These are phyloP conservation scores for Xylariaceae sp. DNA, from an alignment of 2,329 filamentous ascomycete species.

Conservation along the genomic window DNA sequence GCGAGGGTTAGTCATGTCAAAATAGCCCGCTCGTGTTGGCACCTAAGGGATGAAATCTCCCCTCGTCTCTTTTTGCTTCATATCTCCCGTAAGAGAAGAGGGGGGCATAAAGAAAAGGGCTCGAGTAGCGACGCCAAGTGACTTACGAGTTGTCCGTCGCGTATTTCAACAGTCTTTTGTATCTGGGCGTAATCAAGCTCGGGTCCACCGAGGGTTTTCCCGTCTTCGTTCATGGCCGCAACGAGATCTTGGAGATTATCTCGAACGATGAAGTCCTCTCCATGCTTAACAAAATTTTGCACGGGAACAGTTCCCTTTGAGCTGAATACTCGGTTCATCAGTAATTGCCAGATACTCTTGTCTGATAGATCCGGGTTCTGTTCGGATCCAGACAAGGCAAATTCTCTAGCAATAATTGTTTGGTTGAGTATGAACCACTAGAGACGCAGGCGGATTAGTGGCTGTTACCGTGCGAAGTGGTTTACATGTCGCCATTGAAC, in stretches of 20 bases:
- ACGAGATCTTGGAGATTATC: slow-evolving; percentile 55
- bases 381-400: slow-evolving; percentile 60
- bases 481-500: no score
- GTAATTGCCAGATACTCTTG: slow-evolving; percentile 54
- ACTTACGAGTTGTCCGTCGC: slow-evolving; percentile 52
- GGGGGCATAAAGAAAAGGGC: no score
- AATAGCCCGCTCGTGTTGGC: no score
- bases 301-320: slow-evolving; percentile 53
- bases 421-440: slow-evolving; percentile 59
- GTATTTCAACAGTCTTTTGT: slow-evolving; percentile 46
- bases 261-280: slow-evolving; percentile 58
- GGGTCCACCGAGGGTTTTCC: slow-evolving; percentile 44
- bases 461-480: no score
- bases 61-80: no score
- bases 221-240: slow-evolving; percentile 57
- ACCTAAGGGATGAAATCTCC: no score
- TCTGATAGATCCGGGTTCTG: slow-evolving; percentile 60
- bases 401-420: slow-evolving; percentile 59
- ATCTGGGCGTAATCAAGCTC: slow-evolving; percentile 44
- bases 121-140: no score
- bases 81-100: no score
- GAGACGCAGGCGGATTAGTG: no score
- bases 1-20: no score
- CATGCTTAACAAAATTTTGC: slow-evolving; percentile 57
- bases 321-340: slow-evolving; percentile 49